Percentiles rank a stretch among this genome's conserved stretches.
These are phyloP conservation scores for Grigorovia transvaalensis DNA, from an alignment of 805 yeast genomes.

Conservation along the genomic window DNA sequence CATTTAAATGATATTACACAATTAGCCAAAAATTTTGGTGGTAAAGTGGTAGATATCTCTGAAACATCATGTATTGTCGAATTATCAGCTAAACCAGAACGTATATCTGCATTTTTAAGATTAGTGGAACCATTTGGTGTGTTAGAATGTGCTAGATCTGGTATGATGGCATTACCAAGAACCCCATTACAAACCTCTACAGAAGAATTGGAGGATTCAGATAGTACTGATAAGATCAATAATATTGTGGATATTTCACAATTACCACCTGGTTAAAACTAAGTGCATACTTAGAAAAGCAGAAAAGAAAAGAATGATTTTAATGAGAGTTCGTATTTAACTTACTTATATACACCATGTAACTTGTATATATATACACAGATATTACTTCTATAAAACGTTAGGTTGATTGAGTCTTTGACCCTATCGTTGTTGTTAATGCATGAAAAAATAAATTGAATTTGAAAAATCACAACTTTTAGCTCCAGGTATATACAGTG, in stretches of 20 bases:
- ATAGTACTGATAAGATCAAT: conserved; percentile 39
- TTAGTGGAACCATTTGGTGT: conserved; percentile 93
- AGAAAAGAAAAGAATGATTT: too few species aligned
- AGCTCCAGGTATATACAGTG: too few species aligned
- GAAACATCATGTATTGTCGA: conserved; percentile 92
- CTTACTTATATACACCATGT: too few species aligned
- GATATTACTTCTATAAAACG: too few species aligned
- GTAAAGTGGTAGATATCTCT: conserved; percentile 81
- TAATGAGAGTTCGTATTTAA: too few species aligned
- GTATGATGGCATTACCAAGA: conserved; percentile 98
- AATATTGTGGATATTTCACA: conserved; percentile 79
- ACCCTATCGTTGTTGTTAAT: too few species aligned
- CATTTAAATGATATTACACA: conserved; percentile 79
- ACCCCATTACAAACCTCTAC: conserved; percentile 62
- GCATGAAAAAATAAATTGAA: too few species aligned
- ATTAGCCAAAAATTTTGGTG: conserved; percentile 81
- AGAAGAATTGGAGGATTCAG: conserved; percentile 41
- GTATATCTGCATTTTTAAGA: conserved; percentile 77
- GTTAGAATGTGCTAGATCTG: conserved; percentile 91
- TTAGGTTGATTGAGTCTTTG: too few species aligned
- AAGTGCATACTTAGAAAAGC: too few species aligned
- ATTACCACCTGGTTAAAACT: conserved; percentile 85
- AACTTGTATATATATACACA: too few species aligned
- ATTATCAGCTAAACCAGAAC: conserved; percentile 84
- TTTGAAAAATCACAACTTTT: too few species aligned